Percentiles rank a stretch among this genome's conserved stretches.
Evolutionary conservation across 2,329 filamentous ascomycete species (phyloP).

Genomic region (Diaporthe capsici): DNA sequence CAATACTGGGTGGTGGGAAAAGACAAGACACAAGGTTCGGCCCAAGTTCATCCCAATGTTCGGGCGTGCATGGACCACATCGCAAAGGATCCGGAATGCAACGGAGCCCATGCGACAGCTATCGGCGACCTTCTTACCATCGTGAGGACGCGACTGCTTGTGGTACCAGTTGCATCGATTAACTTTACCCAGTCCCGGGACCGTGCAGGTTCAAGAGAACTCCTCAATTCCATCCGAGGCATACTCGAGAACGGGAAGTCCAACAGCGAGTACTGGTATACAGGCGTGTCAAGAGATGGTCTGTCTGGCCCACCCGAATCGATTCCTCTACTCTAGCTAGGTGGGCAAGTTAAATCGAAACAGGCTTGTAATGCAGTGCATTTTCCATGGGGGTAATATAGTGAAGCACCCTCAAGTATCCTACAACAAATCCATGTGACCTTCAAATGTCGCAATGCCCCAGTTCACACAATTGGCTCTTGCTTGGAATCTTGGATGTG

Average conservation of each 20-base stretch:
- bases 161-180: background rate
- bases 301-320: background rate
- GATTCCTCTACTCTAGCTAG: background rate
- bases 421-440: too few relatives aligned
- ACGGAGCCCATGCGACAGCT: background rate
- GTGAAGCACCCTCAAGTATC: too few relatives aligned
- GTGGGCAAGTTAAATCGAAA: too few relatives aligned
- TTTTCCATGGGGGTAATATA: too few relatives aligned
- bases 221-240: background rate
- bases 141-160: background rate
- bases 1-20: background rate
- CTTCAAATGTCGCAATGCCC: too few relatives aligned
- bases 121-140: constrained; percentile 2
- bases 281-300: background rate
- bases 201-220: background rate
- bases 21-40: background rate
- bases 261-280: background rate
- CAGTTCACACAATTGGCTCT: too few relatives aligned
- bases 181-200: too few relatives aligned
- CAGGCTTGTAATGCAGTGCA: too few relatives aligned
- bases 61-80: background rate
- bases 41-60: background rate
- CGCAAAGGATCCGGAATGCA: background rate
- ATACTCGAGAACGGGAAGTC: background rate
- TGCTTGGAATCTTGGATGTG: too few relatives aligned